Conservation (phyloP, 805 yeast genomes). For the Blastobotrys chiropterorum region DNA sequence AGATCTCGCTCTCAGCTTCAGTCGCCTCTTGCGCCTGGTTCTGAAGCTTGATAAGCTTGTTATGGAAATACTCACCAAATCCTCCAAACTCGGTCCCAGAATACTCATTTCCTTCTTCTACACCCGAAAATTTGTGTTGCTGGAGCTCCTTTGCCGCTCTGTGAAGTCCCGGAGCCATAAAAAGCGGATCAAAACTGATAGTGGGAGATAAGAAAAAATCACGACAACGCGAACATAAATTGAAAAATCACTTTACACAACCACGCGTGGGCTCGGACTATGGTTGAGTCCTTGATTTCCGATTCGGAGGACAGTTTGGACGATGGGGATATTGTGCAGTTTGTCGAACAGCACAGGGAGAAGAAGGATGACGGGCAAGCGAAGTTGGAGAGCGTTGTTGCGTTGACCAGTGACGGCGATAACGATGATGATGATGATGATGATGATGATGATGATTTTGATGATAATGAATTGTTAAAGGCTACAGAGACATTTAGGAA, state of each 20-base stretch:
- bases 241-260: neutral
- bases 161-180: constrained; percentile 8
- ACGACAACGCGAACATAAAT: neutral
- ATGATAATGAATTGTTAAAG: neutral
- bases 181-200: neutral
- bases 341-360: neutral
- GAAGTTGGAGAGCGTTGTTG: too few species aligned
- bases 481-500: neutral
- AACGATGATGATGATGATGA: neutral
- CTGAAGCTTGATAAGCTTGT: constrained; percentile 60
- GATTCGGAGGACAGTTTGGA: neutral
- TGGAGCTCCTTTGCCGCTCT: constrained; percentile 12
- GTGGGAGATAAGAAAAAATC: neutral
- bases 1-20: constrained; percentile 38
- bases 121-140: constrained; percentile 7
- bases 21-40: constrained; percentile 29
- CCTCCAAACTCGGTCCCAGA: constrained; percentile 54
- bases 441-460: neutral
- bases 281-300: neutral
- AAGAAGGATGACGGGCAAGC: neutral
- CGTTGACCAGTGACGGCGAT: too few species aligned
- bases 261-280: neutral
- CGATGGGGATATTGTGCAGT: neutral
- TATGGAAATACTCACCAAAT: constrained; percentile 55
- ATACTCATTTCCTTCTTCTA: constrained; percentile 30